These are phyloP conservation scores for Fusarium longipes DNA, from an alignment of 2,329 filamentous ascomycete species.

Conservation along the genomic window DNA sequence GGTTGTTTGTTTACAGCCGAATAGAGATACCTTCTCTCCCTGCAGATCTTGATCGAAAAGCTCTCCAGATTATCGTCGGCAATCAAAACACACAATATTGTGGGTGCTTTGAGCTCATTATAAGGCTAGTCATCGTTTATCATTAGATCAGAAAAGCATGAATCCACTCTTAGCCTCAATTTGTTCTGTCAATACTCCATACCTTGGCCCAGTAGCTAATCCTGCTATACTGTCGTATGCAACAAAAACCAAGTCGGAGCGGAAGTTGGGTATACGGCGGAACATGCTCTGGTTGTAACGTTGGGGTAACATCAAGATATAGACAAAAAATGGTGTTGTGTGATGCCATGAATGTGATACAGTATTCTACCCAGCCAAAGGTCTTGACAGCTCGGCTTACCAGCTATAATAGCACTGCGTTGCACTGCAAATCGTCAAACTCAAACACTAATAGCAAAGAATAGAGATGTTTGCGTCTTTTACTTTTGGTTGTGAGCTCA, in stretches of 20 bases:
- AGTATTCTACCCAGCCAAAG: not conserved
- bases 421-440: not conserved
- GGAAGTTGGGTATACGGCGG: not conserved
- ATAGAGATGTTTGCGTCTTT: conserved; percentile 2
- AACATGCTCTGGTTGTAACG: conserved; percentile 1
- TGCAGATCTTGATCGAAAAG: conserved; percentile 17
- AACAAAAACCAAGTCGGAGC: not conserved
- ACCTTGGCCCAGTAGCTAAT: not conserved
- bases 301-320: not conserved
- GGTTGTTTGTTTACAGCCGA: conserved; percentile 9
- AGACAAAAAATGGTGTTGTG: not conserved
- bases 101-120: conserved; percentile 17
- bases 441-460: not conserved
- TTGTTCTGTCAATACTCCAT: not conserved
- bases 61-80: conserved; percentile 15
- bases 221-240: not conserved
- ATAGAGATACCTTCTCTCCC: conserved; percentile 4
- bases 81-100: conserved; percentile 23
- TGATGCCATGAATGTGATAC: not conserved
- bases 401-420: not conserved
- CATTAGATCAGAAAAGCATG: conserved; percentile 5
- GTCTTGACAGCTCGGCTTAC: not conserved
- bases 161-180: conserved; percentile 18
- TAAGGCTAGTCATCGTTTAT: conserved; percentile 6
- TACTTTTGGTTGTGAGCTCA: not conserved